A percentile compares a stretch with the other conserved stretches of the same genome.
These are phyloP conservation scores for Fusarium hostae DNA, from an alignment of 2,329 filamentous ascomycete genomes.

Conservation along the genomic window DNA sequence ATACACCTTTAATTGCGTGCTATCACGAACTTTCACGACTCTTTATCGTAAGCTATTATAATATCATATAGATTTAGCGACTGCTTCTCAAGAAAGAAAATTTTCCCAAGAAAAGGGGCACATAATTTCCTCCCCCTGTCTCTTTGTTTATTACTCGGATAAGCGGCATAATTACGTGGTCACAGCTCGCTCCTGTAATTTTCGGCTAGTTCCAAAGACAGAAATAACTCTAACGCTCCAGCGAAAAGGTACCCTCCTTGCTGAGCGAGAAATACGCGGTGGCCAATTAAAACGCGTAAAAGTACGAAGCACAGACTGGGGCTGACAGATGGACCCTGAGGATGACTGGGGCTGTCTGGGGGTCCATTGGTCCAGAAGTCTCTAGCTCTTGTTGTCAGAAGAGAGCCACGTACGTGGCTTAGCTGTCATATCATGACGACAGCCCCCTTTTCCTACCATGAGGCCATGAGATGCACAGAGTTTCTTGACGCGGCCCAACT, in stretches of 20 bases:
- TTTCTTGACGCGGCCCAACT: neutral
- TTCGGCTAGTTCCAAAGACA: neutral
- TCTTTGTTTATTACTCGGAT: neutral
- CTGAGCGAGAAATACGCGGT: neutral
- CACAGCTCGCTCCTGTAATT: neutral
- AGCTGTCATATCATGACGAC: neutral
- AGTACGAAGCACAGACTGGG: neutral
- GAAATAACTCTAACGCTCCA: neutral
- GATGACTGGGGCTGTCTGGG: neutral
- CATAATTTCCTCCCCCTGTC: neutral
- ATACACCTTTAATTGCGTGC: neutral
- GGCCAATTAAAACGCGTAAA: neutral
- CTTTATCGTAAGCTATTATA: neutral
- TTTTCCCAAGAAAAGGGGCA: neutral
- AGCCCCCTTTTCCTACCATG: neutral
- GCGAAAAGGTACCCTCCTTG: too few species aligned
- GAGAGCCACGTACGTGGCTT: neutral
- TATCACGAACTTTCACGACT: neutral
- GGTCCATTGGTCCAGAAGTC: too few species aligned
- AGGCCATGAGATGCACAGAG: neutral
- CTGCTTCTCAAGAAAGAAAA: neutral
- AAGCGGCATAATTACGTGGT: neutral
- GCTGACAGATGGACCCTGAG: neutral
- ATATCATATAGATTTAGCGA: neutral
- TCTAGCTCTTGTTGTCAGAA: neutral